Percentiles rank a stretch among this genome's conserved stretches.
Evolutionary conservation across 2,329 filamentous ascomycete species (phyloP).

Genomic region (Graphilbum sp.): DNA sequence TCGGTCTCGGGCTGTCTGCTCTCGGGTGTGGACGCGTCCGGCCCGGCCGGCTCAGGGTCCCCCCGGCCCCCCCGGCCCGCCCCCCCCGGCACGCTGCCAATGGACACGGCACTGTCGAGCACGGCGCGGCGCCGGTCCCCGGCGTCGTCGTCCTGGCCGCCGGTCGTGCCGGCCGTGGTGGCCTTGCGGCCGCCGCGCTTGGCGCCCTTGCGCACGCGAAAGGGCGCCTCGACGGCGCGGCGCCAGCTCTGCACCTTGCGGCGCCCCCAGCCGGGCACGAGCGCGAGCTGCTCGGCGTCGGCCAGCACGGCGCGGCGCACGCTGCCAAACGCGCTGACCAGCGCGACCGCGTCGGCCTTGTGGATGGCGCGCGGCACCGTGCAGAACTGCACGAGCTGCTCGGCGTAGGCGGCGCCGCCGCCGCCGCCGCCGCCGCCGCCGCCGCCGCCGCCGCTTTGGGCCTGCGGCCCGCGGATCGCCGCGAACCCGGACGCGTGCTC

Average conservation of each 20-base stretch:
- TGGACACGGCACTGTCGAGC: too few species aligned
- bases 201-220: constrained; percentile 57
- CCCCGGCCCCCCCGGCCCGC: too few species aligned
- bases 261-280: constrained; percentile 87
- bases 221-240: constrained; percentile 67
- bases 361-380: constrained; percentile 83
- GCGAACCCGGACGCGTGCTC: constrained; percentile 61
- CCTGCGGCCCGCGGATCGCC: constrained; percentile 73
- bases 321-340: constrained; percentile 87
- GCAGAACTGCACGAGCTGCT: constrained; percentile 81
- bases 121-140: too few species aligned
- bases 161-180: too few species aligned
- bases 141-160: too few species aligned
- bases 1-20: too few species aligned
- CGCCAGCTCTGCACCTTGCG: constrained; percentile 86
- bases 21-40: too few species aligned
- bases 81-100: too few species aligned
- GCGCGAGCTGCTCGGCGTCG: constrained; percentile 64
- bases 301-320: constrained; percentile 78
- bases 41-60: too few species aligned
- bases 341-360: constrained; percentile 79
- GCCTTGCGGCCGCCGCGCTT: too few species aligned
- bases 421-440: constrained; percentile 52
- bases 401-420: constrained; percentile 51
- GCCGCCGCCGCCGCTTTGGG: constrained; percentile 30